A percentile compares a stretch with the other conserved stretches of the same genome.
Conservation (phyloP, 805 yeast species). For the Saccharomycopsis schoenii region DNA sequence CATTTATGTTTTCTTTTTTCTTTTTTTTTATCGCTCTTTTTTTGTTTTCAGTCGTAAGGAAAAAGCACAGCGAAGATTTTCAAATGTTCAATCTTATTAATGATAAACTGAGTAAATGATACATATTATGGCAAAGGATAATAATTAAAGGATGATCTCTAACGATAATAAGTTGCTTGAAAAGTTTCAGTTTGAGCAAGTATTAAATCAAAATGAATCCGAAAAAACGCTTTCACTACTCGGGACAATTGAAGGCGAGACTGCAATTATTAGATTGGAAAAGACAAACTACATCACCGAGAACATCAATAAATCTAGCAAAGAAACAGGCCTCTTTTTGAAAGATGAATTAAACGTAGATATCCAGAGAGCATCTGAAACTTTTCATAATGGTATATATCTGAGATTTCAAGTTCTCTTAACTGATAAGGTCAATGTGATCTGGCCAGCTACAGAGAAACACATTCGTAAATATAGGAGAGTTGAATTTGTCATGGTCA, state of each 20-base stretch:
- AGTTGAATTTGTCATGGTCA: slow-evolving; percentile 50
- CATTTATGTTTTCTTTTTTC: no score
- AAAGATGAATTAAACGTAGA: neutral
- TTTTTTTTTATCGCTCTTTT: no score
- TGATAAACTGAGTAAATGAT: no score
- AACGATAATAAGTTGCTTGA: neutral
- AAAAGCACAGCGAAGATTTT: no score
- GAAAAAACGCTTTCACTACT: slow-evolving; percentile 55
- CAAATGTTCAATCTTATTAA: no score
- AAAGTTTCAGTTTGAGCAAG: slow-evolving; percentile 35
- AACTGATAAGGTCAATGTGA: slow-evolving; percentile 60
- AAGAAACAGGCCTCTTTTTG: neutral
- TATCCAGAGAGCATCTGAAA: neutral
- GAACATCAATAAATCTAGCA: neutral
- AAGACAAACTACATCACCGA: slow-evolving; percentile 47
- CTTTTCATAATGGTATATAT: slow-evolving; percentile 72
- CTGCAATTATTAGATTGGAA: slow-evolving; percentile 66
- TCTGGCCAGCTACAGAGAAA: slow-evolving; percentile 82
- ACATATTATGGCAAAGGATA: neutral
- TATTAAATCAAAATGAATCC: slow-evolving; percentile 53
- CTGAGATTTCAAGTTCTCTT: slow-evolving; percentile 64
- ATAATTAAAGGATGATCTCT: neutral
- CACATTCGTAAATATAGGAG: slow-evolving; percentile 71
- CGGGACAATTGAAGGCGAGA: slow-evolving; percentile 50
- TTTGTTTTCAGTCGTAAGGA: no score